Evolutionary conservation across 495 filamentous ascomycete genomes (phyloP).

Genomic region (Podospora appendiculata): DNA sequence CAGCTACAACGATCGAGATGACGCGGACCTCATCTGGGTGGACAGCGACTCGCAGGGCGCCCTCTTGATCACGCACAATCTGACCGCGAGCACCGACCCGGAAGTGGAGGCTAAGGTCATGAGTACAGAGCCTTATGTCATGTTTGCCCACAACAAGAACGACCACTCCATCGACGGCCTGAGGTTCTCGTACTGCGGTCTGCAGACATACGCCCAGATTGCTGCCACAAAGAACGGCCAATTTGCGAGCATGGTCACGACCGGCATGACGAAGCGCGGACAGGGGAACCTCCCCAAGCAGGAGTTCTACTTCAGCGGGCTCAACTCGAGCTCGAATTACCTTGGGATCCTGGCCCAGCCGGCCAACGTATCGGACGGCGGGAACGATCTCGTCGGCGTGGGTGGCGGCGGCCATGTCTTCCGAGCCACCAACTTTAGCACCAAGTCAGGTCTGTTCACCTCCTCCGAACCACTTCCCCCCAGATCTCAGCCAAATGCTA

Average conservation of each 20-base stretch:
- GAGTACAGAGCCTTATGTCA: slow-evolving; percentile 57
- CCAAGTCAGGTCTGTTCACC: slow-evolving; percentile 55
- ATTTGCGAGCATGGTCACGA: slow-evolving; percentile 38
- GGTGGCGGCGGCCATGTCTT: slow-evolving; percentile 69
- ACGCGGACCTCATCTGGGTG: slow-evolving; percentile 54
- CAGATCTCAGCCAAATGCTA: background rate
- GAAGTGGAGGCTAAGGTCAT: slow-evolving; percentile 46
- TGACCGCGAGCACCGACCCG: slow-evolving; percentile 36
- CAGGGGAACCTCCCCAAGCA: slow-evolving; percentile 59
- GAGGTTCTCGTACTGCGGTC: slow-evolving; percentile 65
- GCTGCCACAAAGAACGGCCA: slow-evolving; percentile 39
- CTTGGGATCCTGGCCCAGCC: slow-evolving; percentile 58
- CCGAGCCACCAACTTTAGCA: slow-evolving; percentile 56
- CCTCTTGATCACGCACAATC: slow-evolving; percentile 67
- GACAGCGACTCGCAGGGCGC: slow-evolving; percentile 75
- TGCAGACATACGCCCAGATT: slow-evolving; percentile 55
- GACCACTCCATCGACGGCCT: slow-evolving; percentile 56
- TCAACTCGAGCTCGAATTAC: slow-evolving; percentile 66
- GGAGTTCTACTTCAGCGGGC: slow-evolving; percentile 72
- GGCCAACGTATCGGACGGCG: slow-evolving; percentile 38
- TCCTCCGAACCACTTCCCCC: background rate
- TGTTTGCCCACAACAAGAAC: slow-evolving; percentile 68
- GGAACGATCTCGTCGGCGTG: slow-evolving; percentile 45
- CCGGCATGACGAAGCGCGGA: slow-evolving; percentile 60
- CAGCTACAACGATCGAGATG: slow-evolving; percentile 36